A percentile compares a stretch with the other conserved stretches of the same genome.
Evolutionary conservation across 352 stramenopile species (phyloP).

Genomic region (Globisporangium echinulatum): DNA sequence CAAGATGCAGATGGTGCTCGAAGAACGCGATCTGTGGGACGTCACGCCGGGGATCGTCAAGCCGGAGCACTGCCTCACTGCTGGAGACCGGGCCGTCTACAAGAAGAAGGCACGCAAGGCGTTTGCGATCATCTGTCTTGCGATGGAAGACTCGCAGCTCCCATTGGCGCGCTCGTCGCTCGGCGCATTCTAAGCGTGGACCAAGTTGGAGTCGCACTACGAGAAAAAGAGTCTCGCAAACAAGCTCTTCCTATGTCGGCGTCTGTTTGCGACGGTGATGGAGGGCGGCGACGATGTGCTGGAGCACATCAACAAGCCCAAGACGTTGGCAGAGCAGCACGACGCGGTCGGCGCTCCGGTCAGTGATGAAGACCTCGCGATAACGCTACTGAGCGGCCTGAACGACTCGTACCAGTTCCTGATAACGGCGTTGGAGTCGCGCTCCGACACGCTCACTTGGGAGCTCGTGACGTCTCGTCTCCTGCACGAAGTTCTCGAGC

Average conservation of each 20-base stretch:
- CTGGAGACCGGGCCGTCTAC: slow-evolving; percentile 7
- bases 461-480: slow-evolving; percentile 10
- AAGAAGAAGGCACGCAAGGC: slow-evolving; percentile 11
- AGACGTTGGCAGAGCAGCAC: slow-evolving; percentile 12
- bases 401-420: slow-evolving; percentile 22
- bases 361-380: slow-evolving; percentile 14
- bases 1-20: slow-evolving; percentile 24
- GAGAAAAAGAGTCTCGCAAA: slow-evolving; percentile 20
- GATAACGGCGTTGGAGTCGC: slow-evolving; percentile 19
- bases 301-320: slow-evolving; percentile 14
- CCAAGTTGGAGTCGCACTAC: slow-evolving; percentile 14
- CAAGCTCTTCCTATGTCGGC: slow-evolving; percentile 21
- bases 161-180: slow-evolving; percentile 13
- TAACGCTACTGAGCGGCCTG: slow-evolving; percentile 15
- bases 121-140: too few relatives aligned
- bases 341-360: slow-evolving; percentile 13
- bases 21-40: slow-evolving; percentile 21
- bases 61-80: slow-evolving; percentile 11
- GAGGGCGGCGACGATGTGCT: slow-evolving; percentile 18
- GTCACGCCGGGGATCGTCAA: slow-evolving; percentile 12
- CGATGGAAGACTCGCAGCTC: slow-evolving; percentile 20
- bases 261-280: slow-evolving; percentile 18
- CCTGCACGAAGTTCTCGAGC: not conserved
- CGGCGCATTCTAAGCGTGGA: slow-evolving; percentile 15
- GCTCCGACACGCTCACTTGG: slow-evolving; percentile 12